Evolutionary conservation across 768 basidiomycete genomes (phyloP).

Genomic region (Cystofilobasidium ferigula): DNA sequence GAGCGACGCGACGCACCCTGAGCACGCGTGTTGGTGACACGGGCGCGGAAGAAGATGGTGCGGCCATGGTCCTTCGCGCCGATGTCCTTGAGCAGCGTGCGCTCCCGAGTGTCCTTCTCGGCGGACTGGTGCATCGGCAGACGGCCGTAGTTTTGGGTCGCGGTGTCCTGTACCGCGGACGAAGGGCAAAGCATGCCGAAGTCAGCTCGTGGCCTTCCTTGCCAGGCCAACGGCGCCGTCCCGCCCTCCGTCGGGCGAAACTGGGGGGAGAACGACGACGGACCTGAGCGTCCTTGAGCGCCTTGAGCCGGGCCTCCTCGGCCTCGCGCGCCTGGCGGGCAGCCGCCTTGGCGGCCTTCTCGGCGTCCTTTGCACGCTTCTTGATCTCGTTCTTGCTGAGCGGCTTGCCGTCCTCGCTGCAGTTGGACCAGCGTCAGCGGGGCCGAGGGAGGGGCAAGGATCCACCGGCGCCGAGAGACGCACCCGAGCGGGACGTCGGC

Average conservation of each 20-base stretch:
- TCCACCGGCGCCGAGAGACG: background rate
- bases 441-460: background rate
- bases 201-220: slow-evolving; percentile 15
- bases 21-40: slow-evolving; percentile 79
- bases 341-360: slow-evolving; percentile 42
- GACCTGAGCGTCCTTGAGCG: slow-evolving; percentile 24
- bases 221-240: too few species aligned
- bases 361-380: slow-evolving; percentile 77
- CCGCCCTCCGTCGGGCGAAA: too few species aligned
- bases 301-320: slow-evolving; percentile 25
- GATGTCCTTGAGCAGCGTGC: slow-evolving; percentile 57
- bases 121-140: slow-evolving; percentile 87
- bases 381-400: slow-evolving; percentile 82
- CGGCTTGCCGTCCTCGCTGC: slow-evolving; percentile 33
- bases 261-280: background rate
- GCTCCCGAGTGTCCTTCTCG: slow-evolving; percentile 50
- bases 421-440: too few species aligned
- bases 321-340: slow-evolving; percentile 10
- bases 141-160: slow-evolving; percentile 68
- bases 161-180: slow-evolving; percentile 36
- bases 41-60: slow-evolving; percentile 70
- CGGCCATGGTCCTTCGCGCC: slow-evolving; percentile 56
- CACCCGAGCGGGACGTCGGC: slow-evolving; percentile 23
- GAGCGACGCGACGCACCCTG: slow-evolving; percentile 47
- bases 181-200: background rate